Evolutionary conservation across 345 rosid genomes (phyloP), one percentile per base, ranked within the genome.

Genomic region (Psidium guajava): DNA sequence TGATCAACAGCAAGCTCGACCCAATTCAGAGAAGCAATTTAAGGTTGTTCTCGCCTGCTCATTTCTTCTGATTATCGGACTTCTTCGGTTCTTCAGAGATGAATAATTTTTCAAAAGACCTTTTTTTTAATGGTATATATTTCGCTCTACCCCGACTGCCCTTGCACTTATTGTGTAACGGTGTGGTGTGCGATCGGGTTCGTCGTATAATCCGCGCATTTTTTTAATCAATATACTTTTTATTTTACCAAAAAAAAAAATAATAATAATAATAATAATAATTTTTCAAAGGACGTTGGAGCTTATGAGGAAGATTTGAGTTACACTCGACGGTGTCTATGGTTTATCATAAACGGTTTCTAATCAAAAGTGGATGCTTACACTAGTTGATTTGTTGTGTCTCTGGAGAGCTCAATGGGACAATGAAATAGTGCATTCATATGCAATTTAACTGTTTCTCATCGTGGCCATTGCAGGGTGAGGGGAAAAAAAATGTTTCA

Each of bases 31-130:
- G 27, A 50, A 90, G 13, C 89, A 88, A 88, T 89, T 92, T 54
- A 49, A 96, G 98, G 98, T 96, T 91, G 84, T 54, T 84, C 50
- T 28, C 86, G 22, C 83, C n/a, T 81, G 7, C 36, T 84, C 42
- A 40, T 25, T 47, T 85, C 87, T 57, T 44, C 82, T 16, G 75
- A 36, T 64, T 7, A 0, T 64, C 22, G 8, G 75, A 64, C 42
- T 64, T 64, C 92, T 55, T 86, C 81, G 82, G 81, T 87, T 87
- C 85, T 36, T 36, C 36, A 36, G 2, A 36, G 36, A 36, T 36
- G 36, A 36, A 36, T 36, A 36, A 36, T 36, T 36, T 36, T 36
- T 36, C 36, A 36, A n/a, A n/a, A n/a, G n/a, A n/a, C n/a, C n/a
- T n/a, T n/a, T n/a, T n/a, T n/a, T n/a, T n/a, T n/a, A n/a, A 36